Percentiles rank a stretch among this genome's conserved stretches.
phyloP scores from a whole-genome alignment of 1,284 basidiomycete species.

The Moniliophthora roreri region DNA sequence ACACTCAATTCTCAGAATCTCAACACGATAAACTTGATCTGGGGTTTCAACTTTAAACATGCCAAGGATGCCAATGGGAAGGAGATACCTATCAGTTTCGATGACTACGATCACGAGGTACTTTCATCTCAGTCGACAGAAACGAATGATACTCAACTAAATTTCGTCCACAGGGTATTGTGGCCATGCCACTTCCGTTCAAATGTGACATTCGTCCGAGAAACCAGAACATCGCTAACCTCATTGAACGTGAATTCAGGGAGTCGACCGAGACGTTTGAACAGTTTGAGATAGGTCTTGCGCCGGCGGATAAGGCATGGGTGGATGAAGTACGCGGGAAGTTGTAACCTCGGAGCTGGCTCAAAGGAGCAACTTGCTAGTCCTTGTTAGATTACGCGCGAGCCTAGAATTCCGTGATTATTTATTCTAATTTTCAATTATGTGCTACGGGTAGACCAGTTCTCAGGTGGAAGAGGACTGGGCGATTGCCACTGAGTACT shows the following conservation, averaged over 20 bases:
- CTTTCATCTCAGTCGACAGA: background rate
- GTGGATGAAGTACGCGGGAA: background rate
- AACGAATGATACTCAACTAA: background rate
- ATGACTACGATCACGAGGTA: background rate
- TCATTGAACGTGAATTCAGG: conserved; percentile 14
- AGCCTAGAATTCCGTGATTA: too few species aligned
- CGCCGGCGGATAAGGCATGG: background rate
- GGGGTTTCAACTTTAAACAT: conserved; percentile 24
- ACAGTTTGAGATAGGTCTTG: conserved; percentile 10
- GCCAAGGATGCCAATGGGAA: conserved; percentile 10
- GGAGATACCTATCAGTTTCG: conserved; percentile 4
- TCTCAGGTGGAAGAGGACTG: too few species aligned
- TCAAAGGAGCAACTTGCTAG: too few species aligned
- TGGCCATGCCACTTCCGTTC: conserved; percentile 13
- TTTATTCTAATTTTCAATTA: too few species aligned
- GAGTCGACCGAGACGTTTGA: conserved; percentile 14
- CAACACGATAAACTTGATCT: conserved; percentile 24
- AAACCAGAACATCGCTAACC: conserved; percentile 7
- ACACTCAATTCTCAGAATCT: background rate
- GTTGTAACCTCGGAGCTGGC: too few species aligned
- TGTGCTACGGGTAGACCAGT: too few species aligned
- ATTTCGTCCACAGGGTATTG: conserved; percentile 11
- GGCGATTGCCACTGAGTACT: too few species aligned
- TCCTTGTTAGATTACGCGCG: too few species aligned
- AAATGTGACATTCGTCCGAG: conserved; percentile 16